These are phyloP conservation scores for Hygrophoropsis aurantiaca DNA, from an alignment of 768 basidiomycete species.

Conservation along the genomic window DNA sequence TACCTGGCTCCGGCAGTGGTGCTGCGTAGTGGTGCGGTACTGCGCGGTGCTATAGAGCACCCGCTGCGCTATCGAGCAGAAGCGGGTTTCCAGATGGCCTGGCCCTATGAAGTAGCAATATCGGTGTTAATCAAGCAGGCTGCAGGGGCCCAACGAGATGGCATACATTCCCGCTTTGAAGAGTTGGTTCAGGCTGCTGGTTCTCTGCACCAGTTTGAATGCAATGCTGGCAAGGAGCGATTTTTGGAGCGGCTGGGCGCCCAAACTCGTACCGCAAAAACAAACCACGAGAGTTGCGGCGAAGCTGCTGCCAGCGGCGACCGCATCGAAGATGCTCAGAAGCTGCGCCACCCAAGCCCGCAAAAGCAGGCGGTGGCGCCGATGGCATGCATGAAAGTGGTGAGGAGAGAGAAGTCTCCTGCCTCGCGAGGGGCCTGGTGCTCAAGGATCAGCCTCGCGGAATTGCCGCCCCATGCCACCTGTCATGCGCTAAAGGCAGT, in stretches of 20 bases:
- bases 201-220: conserved; percentile 90
- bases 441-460: too few relatives aligned
- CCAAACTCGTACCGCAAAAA: conserved; percentile 49
- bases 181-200: conserved; percentile 85
- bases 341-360: conserved; percentile 84
- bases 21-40: too few relatives aligned
- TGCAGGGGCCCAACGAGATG: conserved; percentile 27
- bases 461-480: too few relatives aligned
- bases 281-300: conserved; percentile 76
- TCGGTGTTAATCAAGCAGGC: not conserved
- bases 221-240: conserved; percentile 91
- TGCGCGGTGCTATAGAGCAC: too few relatives aligned
- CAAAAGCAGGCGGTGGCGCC: conserved; percentile 78
- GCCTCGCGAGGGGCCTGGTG: too few relatives aligned
- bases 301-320: conserved; percentile 79
- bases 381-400: conserved; percentile 70
- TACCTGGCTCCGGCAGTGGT: too few relatives aligned
- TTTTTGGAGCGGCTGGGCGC: conserved; percentile 72
- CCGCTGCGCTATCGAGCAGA: too few relatives aligned
- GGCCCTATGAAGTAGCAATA: conserved; percentile 46
- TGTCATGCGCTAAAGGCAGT: too few relatives aligned
- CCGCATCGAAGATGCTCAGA: conserved; percentile 82
- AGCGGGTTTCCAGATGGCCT: conserved; percentile 85
- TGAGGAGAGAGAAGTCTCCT: conserved; percentile 77
- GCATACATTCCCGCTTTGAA: conserved; percentile 94